These are phyloP conservation scores for Lentinula edodes DNA, from an alignment of 768 basidiomycete genomes.

Conservation along the genomic window DNA sequence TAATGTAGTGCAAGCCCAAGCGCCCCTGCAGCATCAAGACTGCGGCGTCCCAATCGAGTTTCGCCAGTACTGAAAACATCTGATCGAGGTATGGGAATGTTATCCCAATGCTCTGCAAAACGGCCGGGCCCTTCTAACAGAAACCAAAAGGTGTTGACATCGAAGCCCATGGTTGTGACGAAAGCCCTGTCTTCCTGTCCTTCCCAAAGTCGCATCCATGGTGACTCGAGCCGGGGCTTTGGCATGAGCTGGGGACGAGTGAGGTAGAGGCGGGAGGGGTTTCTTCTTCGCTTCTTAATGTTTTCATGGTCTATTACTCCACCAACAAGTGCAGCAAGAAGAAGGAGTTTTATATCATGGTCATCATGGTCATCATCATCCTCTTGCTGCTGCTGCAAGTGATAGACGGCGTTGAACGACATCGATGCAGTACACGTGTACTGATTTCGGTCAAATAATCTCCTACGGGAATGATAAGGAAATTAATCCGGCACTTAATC, in stretches of 20 bases:
- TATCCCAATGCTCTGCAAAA: slow-evolving; percentile 17
- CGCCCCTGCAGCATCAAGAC: slow-evolving; percentile 34
- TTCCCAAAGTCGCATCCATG: not conserved
- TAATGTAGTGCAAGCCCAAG: slow-evolving; percentile 37
- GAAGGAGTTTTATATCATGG: too few species aligned
- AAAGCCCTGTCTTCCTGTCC: slow-evolving; percentile 11
- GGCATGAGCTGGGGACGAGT: slow-evolving; percentile 6
- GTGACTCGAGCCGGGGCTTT: slow-evolving; percentile 15
- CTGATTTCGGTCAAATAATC: too few species aligned
- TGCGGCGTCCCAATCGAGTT: slow-evolving; percentile 22
- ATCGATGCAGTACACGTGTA: too few species aligned
- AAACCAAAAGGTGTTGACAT: slow-evolving; percentile 24
- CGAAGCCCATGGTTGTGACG: slow-evolving; percentile 24
- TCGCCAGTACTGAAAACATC: not conserved
- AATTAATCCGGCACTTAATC: too few species aligned
- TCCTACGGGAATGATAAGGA: too few species aligned
- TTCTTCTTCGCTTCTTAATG: not conserved
- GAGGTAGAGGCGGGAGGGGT: not conserved
- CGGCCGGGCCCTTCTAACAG: slow-evolving; percentile 23
- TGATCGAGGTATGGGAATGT: not conserved
- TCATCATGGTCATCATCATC: too few species aligned
- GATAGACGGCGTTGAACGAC: too few species aligned
- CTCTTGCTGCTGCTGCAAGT: too few species aligned
- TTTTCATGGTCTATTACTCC: not conserved
- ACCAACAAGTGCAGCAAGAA: too few species aligned